Evolutionary conservation across 768 basidiomycete species (phyloP), one percentile per base, ranked within the genome.

Genomic region (Melanogaster broomeanus): DNA sequence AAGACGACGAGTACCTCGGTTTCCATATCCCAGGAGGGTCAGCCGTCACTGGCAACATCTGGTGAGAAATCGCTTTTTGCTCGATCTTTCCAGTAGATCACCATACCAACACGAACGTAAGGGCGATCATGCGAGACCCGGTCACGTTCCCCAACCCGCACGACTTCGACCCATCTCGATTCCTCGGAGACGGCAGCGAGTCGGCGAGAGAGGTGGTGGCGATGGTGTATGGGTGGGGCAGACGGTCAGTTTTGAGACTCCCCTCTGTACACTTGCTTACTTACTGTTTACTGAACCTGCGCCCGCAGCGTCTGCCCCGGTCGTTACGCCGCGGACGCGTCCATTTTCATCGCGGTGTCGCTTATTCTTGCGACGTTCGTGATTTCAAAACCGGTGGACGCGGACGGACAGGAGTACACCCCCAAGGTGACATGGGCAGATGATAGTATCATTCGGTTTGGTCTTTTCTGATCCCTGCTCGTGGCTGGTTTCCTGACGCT

Each of bases 21-120:
- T 76, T 72, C 49, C 55, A 46, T 9, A 74, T 80, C 16, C 79
- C 79, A 1, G 70, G 73, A 46, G 72, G 70, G 6, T 60, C 75
- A 2, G 72, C 71, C 2, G 58, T 77, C 7, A 51, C 74, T 5
- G 68, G 72, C 5, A 78, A 77, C 49, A 67, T 72, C 8, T 78
- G 75, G 74, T 71, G 45, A 31, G 56, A 45, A 27, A 9, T 33
- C 1, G 33, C 44, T 28, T n/a, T 22, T 13, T 24, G 12, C 42
- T 28, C 38, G 33, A 33, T 22, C 12, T 43, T 22, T 28, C 24
- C 9, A 19, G n/a, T 42, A 9, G 28, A 24, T 42, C 21, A 42
- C 5, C 12, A 21, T 12, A 22, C 41, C 12, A 18, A 42, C 24
- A 42, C 21, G 9, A 16, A 27, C 41, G 13, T 16, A 19, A 66